These are phyloP conservation scores for Blastobotrys buckinghamii DNA, from an alignment of 1,139 yeast genomes.

Conservation along the genomic window DNA sequence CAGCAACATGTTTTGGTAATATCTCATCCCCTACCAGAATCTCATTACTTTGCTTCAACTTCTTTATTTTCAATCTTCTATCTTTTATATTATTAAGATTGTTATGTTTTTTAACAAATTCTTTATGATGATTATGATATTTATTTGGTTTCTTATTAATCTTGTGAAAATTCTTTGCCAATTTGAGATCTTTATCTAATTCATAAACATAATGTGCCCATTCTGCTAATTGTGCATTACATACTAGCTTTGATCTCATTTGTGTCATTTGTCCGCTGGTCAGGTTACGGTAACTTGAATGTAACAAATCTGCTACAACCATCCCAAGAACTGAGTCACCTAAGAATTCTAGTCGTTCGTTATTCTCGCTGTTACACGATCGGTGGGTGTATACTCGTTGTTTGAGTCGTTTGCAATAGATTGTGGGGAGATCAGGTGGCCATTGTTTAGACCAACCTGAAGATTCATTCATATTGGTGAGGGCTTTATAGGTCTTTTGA, in stretches of 20 bases:
- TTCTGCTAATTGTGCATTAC: conserved; percentile 3
- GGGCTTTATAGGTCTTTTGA: too few species aligned
- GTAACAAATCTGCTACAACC: conserved; percentile 1
- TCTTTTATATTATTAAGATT: conserved; percentile 55
- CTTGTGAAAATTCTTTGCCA: conserved; percentile 58
- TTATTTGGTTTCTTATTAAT: conserved; percentile 53
- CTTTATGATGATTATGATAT: conserved; percentile 39
- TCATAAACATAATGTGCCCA: conserved; percentile 1
- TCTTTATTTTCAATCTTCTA: conserved; percentile 25
- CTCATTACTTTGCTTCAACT: not conserved
- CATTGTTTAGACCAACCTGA: not conserved
- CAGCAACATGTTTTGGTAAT: conserved; percentile 49
- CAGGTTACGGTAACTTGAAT: not conserved
- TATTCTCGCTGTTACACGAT: not conserved
- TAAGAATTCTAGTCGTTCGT: conserved; percentile 1
- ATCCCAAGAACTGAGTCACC: conserved; percentile 1
- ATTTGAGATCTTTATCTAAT: conserved; percentile 41
- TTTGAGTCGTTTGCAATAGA: not conserved
- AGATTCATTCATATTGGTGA: too few species aligned
- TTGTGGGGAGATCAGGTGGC: conserved; percentile 2
- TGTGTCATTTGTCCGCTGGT: conserved; percentile 1
- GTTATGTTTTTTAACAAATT: conserved; percentile 69
- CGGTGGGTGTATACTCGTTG: not conserved
- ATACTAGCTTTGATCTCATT: not conserved
- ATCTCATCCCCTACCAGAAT: too few species aligned